Evolutionary conservation across 768 basidiomycete species (phyloP), one percentile per base, ranked within the genome.

Genomic region (Plicaturopsis crispa): DNA sequence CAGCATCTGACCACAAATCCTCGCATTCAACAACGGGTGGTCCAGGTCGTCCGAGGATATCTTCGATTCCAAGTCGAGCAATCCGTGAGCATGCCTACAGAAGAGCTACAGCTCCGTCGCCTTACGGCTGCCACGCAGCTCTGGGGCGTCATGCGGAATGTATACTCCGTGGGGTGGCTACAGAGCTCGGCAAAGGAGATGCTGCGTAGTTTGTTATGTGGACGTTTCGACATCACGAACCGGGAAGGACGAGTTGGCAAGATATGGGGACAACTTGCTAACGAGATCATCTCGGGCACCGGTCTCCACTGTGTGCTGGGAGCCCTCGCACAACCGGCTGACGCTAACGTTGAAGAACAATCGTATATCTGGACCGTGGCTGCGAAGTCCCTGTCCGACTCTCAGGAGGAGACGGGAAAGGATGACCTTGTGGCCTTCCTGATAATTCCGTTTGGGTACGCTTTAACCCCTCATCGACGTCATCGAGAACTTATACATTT

Each of bases 111-210:
- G 47, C 33, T 60, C 16, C 50, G 42, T 21, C 59, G 57, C 32
- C 56, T 81, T n/a, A 37, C 41, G 2, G 54, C 67, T 20, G 55
- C 73, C 8, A 50, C 52, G 32, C 65, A 63, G 35, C 54, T 82
- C 21, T 83, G 78, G 80, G 56, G 46, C 13, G 61, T 66, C 10
- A 62, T 72, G 54, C 69, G 62, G 55, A 67, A 69, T 24, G 67
- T 72, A 4, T 77, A 77, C 35, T 48, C 58, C 14, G 28, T 48
- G 1, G 22, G 57, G 6, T 65, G 56, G 58, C 63, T 81, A 13
- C 49, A 64, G 1, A 53, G 57, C 4, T 54, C 63, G 1, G 73
- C 78, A 8, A 68, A 71, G 39, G 49, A 52, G 1, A 62, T 82
- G 17, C 56, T 82, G 3, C 56, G 54, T 0, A 60, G 62, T 0